A percentile compares a stretch with the other conserved stretches of the same genome.
These are phyloP conservation scores for Discostella stelligera DNA, from an alignment of 352 stramenopile species.

Conservation along the genomic window DNA sequence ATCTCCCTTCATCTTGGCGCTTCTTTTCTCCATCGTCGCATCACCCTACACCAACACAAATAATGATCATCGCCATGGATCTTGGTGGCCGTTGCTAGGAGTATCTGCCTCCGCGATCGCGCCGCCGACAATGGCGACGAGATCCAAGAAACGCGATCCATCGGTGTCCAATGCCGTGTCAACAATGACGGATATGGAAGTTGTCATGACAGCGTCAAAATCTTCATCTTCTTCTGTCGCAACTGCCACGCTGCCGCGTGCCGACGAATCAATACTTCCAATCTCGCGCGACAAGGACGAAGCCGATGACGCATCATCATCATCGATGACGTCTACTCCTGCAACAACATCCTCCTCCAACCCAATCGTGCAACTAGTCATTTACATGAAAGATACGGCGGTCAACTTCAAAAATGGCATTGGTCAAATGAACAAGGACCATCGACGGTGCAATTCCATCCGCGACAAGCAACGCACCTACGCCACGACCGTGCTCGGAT, in stretches of 20 bases:
- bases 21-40: not conserved
- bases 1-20: not conserved
- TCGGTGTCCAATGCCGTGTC: not conserved
- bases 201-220: not conserved
- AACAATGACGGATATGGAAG: not conserved
- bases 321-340: not conserved
- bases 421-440: slow-evolving; percentile 60
- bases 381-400: slow-evolving; percentile 68
- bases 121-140: slow-evolving; percentile 3
- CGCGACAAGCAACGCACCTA: slow-evolving; percentile 56
- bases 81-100: not conserved
- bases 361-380: slow-evolving; percentile 51
- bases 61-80: not conserved
- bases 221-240: not conserved
- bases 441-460: slow-evolving; percentile 71
- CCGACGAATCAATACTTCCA: not conserved
- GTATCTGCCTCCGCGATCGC: slow-evolving; percentile 21
- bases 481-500: slow-evolving; percentile 25
- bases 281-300: not conserved
- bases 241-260: not conserved
- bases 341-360: slow-evolving; percentile 29
- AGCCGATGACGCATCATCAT: not conserved
- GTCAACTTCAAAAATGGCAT: slow-evolving; percentile 60
- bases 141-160: slow-evolving; percentile 1
- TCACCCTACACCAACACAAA: not conserved